Evolutionary conservation across 2,329 filamentous ascomycete species (phyloP).

Genomic region (Cryphonectria japonica): DNA sequence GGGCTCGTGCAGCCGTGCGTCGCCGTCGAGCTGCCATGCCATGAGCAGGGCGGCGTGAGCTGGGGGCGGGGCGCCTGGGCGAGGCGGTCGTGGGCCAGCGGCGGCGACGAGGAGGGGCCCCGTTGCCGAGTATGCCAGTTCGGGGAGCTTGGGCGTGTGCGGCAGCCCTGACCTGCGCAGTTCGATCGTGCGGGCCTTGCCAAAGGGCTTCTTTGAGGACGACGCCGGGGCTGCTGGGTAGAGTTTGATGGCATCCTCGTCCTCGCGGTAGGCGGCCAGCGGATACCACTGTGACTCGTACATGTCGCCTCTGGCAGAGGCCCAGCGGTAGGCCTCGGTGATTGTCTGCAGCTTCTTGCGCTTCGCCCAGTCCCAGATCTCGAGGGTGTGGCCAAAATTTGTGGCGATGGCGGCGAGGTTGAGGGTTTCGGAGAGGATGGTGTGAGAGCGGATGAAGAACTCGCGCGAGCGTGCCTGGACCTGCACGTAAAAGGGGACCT

Average conservation of each 20-base stretch:
- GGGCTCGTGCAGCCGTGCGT: conserved; percentile 32
- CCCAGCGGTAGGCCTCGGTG: conserved; percentile 44
- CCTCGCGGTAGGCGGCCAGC: conserved; percentile 42
- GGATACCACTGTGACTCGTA: conserved; percentile 41
- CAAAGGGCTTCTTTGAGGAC: conserved; percentile 42
- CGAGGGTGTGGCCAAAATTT: conserved; percentile 44
- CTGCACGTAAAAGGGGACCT: conserved; percentile 45
- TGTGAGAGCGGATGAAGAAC: conserved; percentile 48
- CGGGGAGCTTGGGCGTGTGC: conserved; percentile 44
- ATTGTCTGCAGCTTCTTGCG: conserved; percentile 46
- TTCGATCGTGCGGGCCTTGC: conserved; percentile 41
- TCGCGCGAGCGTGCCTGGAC: conserved; percentile 44
- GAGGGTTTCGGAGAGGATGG: conserved; percentile 45
- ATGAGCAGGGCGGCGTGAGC: conserved; percentile 44
- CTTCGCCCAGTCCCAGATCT: conserved; percentile 46
- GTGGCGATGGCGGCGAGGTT: conserved; percentile 45
- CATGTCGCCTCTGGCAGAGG: conserved; percentile 41
- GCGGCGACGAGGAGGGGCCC: conserved; percentile 44
- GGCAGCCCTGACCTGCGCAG: conserved; percentile 42
- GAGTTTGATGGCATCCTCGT: conserved; percentile 40
- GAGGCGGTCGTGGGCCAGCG: conserved; percentile 44
- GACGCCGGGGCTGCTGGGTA: conserved; percentile 36
- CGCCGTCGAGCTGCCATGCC: conserved; percentile 43
- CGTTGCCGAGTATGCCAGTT: conserved; percentile 45
- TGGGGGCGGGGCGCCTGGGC: conserved; percentile 42